These are phyloP conservation scores for Chaetomium cochliodes DNA, from an alignment of 495 filamentous ascomycete species.

Conservation along the genomic window DNA sequence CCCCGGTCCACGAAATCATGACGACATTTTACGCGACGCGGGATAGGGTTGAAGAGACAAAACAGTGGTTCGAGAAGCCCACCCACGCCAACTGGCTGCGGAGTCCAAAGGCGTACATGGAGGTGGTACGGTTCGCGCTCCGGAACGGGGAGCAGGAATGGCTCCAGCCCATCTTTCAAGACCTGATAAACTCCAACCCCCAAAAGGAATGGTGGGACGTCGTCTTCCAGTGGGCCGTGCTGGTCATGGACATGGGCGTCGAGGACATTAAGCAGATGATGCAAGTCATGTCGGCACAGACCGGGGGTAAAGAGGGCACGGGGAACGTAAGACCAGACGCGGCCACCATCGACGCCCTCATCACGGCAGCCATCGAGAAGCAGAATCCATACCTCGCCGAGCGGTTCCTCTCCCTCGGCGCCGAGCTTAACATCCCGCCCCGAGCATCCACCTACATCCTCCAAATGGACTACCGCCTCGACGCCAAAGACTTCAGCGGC, in stretches of 20 bases:
- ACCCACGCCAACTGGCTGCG: conserved; percentile 44
- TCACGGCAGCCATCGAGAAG: conserved; percentile 69
- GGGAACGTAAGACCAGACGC: conserved; percentile 56
- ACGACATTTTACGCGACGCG: conserved; percentile 51
- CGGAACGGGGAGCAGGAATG: conserved; percentile 60
- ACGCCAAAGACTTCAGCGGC: conserved; percentile 64
- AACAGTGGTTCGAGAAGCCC: conserved; percentile 64
- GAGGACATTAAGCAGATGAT: conserved; percentile 70
- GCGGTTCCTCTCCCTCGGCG: conserved; percentile 63
- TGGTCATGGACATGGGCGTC: conserved; percentile 62
- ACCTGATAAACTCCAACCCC: conserved; percentile 51
- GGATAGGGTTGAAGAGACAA: conserved; percentile 54
- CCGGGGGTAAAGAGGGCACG: conserved; percentile 34
- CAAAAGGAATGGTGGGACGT: conserved; percentile 62
- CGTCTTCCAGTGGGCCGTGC: conserved; percentile 72
- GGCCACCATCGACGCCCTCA: conserved; percentile 69
- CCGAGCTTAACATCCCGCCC: conserved; percentile 60
- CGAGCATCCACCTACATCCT: conserved; percentile 66
- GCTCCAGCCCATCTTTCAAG: conserved; percentile 61
- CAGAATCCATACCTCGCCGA: conserved; percentile 70
- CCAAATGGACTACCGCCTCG: conserved; percentile 71
- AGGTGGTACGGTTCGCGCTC: conserved; percentile 50
- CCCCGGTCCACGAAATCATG: conserved; percentile 49
- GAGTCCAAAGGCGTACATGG: conserved; percentile 47
- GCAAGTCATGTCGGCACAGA: conserved; percentile 48